Evolutionary conservation across 208 protist species (phyloP).

Genomic region (Leishmania tarentolae): DNA sequence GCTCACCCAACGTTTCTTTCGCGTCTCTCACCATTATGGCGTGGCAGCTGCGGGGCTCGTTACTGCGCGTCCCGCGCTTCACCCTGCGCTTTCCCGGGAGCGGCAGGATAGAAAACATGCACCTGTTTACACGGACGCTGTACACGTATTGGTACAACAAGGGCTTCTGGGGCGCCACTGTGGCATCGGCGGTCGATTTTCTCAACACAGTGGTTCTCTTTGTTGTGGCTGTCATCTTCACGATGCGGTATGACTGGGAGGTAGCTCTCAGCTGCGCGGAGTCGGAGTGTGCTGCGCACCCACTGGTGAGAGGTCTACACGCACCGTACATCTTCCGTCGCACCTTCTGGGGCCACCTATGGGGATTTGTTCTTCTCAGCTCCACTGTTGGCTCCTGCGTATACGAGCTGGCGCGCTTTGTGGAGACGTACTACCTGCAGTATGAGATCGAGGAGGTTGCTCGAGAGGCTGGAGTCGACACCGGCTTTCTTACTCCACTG

Average conservation of each 20-base stretch:
- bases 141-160: conserved; percentile 83
- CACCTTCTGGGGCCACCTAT: conserved; percentile 29
- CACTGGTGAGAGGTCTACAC: conserved; percentile 45
- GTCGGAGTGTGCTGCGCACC: conserved; percentile 42
- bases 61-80: conserved; percentile 26
- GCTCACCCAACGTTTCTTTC: background rate
- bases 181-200: conserved; percentile 64
- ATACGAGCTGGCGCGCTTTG: conserved; percentile 64
- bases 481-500: conserved; percentile 60
- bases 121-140: conserved; percentile 64
- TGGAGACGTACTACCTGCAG: conserved; percentile 55
- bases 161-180: conserved; percentile 63
- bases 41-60: conserved; percentile 26
- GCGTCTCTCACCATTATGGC: conserved; percentile 3
- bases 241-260: conserved; percentile 66
- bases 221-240: conserved; percentile 52
- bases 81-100: conserved; percentile 55
- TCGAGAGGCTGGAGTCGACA: conserved; percentile 51
- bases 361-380: conserved; percentile 49
- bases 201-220: conserved; percentile 69
- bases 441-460: conserved; percentile 55
- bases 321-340: conserved; percentile 42
- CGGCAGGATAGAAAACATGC: conserved; percentile 62
- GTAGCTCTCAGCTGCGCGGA: conserved; percentile 60
- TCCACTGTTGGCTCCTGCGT: conserved; percentile 34